Conservation (phyloP, 495 filamentous ascomycete species). For the Jackrogersella minutella region DNA sequence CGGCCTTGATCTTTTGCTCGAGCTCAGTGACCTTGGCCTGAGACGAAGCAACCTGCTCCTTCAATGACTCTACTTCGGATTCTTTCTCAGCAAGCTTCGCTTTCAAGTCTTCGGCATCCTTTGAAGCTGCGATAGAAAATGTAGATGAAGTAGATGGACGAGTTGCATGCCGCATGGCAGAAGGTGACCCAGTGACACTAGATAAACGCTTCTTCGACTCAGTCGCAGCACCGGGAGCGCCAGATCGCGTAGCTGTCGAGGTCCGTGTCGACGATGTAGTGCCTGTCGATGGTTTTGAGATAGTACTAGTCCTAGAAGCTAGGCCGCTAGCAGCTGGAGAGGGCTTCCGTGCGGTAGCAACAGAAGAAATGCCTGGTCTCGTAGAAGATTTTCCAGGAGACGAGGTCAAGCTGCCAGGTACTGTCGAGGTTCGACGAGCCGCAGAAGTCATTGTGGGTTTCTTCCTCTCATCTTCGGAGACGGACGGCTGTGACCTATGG, state of each 20-base stretch:
- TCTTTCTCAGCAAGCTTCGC: slow-evolving; percentile 59
- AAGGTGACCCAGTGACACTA: slow-evolving; percentile 43
- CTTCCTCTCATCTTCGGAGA: slow-evolving; percentile 60
- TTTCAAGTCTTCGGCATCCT: slow-evolving; percentile 62
- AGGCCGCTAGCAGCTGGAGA: slow-evolving; percentile 45
- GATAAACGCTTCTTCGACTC: slow-evolving; percentile 63
- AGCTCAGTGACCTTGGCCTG: slow-evolving; percentile 54
- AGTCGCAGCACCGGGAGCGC: slow-evolving; percentile 45
- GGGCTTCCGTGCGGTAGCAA: slow-evolving; percentile 53
- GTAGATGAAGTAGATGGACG: slow-evolving; percentile 52
- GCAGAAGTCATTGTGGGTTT: slow-evolving; percentile 47
- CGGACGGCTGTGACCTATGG: slow-evolving; percentile 54
- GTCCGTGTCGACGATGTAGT: slow-evolving; percentile 45
- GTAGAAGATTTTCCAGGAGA: slow-evolving; percentile 52
- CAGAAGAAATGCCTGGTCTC: slow-evolving; percentile 46
- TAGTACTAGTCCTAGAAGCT: slow-evolving; percentile 41
- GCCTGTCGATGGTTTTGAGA: slow-evolving; percentile 41
- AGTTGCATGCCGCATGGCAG: slow-evolving; percentile 43
- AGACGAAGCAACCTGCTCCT: slow-evolving; percentile 49
- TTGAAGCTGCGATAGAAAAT: slow-evolving; percentile 48
- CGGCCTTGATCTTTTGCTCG: slow-evolving; percentile 47
- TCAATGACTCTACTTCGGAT: slow-evolving; percentile 55
- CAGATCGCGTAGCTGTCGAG: slow-evolving; percentile 41
- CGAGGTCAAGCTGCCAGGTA: slow-evolving; percentile 40
- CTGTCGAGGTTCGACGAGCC: slow-evolving; percentile 52